A percentile compares a stretch with the other conserved stretches of the same genome.
These are phyloP conservation scores for Cicer chorassanicum DNA, from an alignment of 306 rosid species.

Conservation along the genomic window DNA sequence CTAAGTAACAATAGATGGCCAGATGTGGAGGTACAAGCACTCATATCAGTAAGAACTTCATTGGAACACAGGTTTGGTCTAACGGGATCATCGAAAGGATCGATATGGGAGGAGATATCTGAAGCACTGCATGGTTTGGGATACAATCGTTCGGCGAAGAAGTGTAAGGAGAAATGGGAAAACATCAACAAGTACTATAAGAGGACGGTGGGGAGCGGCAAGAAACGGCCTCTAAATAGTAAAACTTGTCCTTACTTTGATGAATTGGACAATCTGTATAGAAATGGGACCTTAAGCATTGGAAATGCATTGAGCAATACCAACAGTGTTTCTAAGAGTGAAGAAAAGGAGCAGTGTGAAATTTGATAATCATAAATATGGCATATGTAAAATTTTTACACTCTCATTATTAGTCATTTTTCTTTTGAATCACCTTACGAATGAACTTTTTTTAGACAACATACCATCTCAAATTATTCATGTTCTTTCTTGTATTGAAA, in stretches of 20 bases:
- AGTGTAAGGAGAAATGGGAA: constrained; percentile 91
- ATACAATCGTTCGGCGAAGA: constrained; percentile 64
- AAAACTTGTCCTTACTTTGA: constrained; percentile 71
- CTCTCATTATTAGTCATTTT: constrained; percentile 31
- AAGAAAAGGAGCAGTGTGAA: constrained; percentile 45
- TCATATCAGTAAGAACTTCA: constrained; percentile 62
- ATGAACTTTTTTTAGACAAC: constrained; percentile 27
- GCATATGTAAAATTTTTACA: constrained; percentile 27
- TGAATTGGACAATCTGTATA: constrained; percentile 65
- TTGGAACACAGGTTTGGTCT: constrained; percentile 58
- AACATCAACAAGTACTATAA: constrained; percentile 83
- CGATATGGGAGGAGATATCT: constrained; percentile 85
- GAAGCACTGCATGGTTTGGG: constrained; percentile 62
- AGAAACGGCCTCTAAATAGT: constrained; percentile 53
- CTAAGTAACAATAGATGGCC: constrained; percentile 70
- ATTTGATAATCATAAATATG: constrained; percentile 9
- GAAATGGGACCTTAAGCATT: constrained; percentile 54
- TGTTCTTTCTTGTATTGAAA: constrained; percentile 3
- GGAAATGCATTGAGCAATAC: constrained; percentile 49
- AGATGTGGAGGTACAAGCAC: constrained; percentile 71
- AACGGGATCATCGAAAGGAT: constrained; percentile 55
- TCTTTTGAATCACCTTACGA: constrained; percentile 3
- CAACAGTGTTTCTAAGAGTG: constrained; percentile 46
- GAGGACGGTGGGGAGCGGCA: constrained; percentile 60
- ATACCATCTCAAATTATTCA: neutral